Conservation (phyloP, 2,329 filamentous ascomycete genomes). For the Helotiales sp. region DNA sequence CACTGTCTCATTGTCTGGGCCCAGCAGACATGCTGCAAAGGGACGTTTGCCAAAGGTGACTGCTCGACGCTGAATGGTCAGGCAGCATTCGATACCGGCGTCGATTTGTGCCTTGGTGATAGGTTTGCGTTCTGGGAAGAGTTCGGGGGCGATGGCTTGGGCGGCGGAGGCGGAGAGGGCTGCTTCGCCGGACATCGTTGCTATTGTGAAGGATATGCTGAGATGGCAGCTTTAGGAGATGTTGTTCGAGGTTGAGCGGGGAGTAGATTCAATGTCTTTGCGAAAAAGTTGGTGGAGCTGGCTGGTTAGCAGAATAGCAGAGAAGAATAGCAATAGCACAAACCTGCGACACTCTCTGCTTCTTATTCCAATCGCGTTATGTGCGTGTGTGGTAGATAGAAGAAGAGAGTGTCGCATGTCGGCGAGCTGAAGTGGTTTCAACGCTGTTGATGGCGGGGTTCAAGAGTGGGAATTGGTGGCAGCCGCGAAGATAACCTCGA, state of each 20-base stretch:
- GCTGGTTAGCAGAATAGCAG: neutral
- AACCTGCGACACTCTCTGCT: conserved; percentile 16
- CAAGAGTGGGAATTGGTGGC: conserved; percentile 20
- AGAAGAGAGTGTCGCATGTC: conserved; percentile 15
- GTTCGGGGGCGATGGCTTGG: conserved; percentile 25
- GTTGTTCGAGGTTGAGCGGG: neutral
- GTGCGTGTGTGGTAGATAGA: neutral
- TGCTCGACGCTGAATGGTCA: conserved; percentile 44
- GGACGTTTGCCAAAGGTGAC: conserved; percentile 48
- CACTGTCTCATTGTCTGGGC: conserved; percentile 49
- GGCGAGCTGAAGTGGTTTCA: neutral
- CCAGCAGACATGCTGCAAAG: conserved; percentile 49
- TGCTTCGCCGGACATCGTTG: conserved; percentile 28
- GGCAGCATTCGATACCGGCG: conserved; percentile 40
- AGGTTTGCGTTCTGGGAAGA: conserved; percentile 39
- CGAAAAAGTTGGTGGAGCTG: neutral
- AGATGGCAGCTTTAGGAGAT: neutral
- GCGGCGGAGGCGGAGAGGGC: conserved; percentile 29
- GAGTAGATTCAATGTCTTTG: neutral
- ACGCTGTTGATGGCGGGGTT: conserved; percentile 3
- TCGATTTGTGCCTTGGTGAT: conserved; percentile 42
- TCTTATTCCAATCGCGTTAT: neutral
- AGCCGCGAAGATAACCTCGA: conserved; percentile 10
- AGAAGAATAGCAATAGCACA: conserved; percentile 8
- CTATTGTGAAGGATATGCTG: neutral